Evolutionary conservation across 1,284 basidiomycete genomes (phyloP).

Genomic region (Cutaneotrichosporon sp.): DNA sequence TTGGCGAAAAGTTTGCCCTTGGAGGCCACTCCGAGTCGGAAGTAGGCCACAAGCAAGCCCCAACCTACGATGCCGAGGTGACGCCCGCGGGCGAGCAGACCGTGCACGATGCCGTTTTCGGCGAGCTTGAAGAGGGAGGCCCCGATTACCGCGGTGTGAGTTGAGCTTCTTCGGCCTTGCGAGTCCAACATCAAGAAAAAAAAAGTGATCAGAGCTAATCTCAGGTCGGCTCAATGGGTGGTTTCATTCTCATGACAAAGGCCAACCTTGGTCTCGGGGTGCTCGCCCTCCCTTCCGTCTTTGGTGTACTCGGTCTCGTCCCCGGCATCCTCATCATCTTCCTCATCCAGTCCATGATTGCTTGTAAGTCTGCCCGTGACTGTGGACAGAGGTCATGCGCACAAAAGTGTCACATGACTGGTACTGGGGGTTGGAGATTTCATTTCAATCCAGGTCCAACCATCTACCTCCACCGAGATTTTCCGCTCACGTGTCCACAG

Average conservation of each 20-base stretch:
- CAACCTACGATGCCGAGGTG: slow-evolving; percentile 21
- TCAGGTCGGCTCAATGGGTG: slow-evolving; percentile 24
- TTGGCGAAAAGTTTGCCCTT: neutral
- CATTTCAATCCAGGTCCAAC: neutral
- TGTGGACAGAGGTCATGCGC: neutral
- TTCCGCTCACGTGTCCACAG: slow-evolving; percentile 11
- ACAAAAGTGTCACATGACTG: neutral
- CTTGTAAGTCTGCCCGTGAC: slow-evolving; percentile 28
- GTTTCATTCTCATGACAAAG: slow-evolving; percentile 35
- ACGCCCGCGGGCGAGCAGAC: slow-evolving; percentile 18
- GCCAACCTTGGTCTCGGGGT: slow-evolving; percentile 46
- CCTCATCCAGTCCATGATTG: slow-evolving; percentile 36
- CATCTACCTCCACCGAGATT: neutral
- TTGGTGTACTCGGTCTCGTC: slow-evolving; percentile 36
- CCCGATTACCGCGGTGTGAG: slow-evolving; percentile 38
- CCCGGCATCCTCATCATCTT: slow-evolving; percentile 42
- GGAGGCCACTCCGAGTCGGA: neutral
- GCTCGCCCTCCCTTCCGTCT: slow-evolving; percentile 39
- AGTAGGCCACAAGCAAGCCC: neutral
- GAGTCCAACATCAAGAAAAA: too few relatives aligned
- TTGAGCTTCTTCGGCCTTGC: neutral
- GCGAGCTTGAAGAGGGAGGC: slow-evolving; percentile 32
- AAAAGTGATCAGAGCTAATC: neutral
- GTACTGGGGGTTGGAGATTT: neutral
- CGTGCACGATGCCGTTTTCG: slow-evolving; percentile 36